Evolutionary conservation across 2,329 filamentous ascomycete genomes (phyloP), one percentile per base, ranked within the genome.

Genomic region (Botrytis tulipae): DNA sequence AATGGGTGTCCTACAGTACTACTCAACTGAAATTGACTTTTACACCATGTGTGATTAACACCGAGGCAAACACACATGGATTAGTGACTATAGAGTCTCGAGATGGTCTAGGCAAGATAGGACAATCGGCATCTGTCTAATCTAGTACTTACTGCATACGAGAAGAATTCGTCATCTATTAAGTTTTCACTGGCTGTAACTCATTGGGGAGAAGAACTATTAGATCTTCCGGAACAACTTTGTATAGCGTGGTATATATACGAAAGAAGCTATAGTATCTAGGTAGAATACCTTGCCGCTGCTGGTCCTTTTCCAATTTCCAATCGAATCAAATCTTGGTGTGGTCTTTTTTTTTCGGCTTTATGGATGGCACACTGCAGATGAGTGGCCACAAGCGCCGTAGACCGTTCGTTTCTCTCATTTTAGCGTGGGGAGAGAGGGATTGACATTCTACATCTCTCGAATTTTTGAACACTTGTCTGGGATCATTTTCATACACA

Each of bases 341-440:
- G 37, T 66, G 48, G 20, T 67, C 35, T 37, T 10, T 29, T 67
- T 70, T 65, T 37, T 37, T 37, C 18, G n/a, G n/a, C 65, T 67
- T 67, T 54, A 35, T 67, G 65, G 48, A 72, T 68, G 62, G 70
- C 46, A 59, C 40, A 72, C 37, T 72, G 70, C 70, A 72, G 48
- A 42, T 72, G 61, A 42, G 59, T 59, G 48, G 22, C 70, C 61
- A 72, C 61, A 72, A 72, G 61, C 61, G 70, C 62, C 40, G 16
- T 57, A 57, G 65, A 57, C 46, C 65, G 46, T 72, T 68, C 70
- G 61, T 65, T 42, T 57, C 40, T 37, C 59, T 32, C 29, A 65
- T 37, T 71, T 66, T 72, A 72, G 70, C 62, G 70, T 68, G 70
- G 70, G 62, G 70, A 72, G 46, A 60, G 70, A 68, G 62, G 51